Evolutionary conservation across 2,329 filamentous ascomycete species (phyloP).

Genomic region (Gnomoniopsis sp.): DNA sequence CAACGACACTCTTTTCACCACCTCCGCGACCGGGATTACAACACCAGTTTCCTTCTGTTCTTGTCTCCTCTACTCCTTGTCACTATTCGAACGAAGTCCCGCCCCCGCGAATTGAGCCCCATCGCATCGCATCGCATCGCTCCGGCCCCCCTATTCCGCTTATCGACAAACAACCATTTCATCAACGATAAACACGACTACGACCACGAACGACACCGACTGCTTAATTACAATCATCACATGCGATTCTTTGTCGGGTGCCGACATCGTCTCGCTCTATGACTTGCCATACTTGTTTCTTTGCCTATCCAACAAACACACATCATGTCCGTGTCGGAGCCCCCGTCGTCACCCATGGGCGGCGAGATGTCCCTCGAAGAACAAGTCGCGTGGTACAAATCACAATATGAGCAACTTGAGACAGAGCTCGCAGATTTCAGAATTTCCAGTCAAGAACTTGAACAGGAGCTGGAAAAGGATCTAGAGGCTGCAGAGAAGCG

Average conservation of each 20-base stretch:
- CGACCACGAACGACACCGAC: neutral
- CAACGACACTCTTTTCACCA: neutral
- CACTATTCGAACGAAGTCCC: neutral
- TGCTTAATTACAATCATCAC: slow-evolving; percentile 7
- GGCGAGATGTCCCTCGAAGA: slow-evolving; percentile 61
- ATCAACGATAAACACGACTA: neutral
- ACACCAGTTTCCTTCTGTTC: neutral
- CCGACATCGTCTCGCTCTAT: slow-evolving; percentile 13
- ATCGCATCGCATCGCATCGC: slow-evolving; percentile 9
- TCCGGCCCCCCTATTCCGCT: slow-evolving; percentile 7
- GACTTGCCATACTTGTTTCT: slow-evolving; percentile 4
- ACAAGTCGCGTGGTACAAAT: slow-evolving; percentile 90
- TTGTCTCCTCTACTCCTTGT: neutral
- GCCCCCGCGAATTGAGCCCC: neutral
- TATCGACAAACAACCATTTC: slow-evolving; percentile 5
- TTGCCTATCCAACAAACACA: neutral
- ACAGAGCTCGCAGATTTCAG: slow-evolving; percentile 91
- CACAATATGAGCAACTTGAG: slow-evolving; percentile 90
- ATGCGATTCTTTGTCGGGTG: slow-evolving; percentile 17
- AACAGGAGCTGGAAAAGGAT: slow-evolving; percentile 92
- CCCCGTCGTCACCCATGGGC: slow-evolving; percentile 59
- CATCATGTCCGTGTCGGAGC: slow-evolving; percentile 48
- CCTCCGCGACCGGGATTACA: neutral
- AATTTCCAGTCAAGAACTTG: slow-evolving; percentile 87
- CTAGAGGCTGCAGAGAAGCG: slow-evolving; percentile 93